A percentile compares a stretch with the other conserved stretches of the same genome.
phyloP scores from a whole-genome alignment of 2,329 filamentous ascomycete species.

The Stagonosporopsis tanaceti region DNA sequence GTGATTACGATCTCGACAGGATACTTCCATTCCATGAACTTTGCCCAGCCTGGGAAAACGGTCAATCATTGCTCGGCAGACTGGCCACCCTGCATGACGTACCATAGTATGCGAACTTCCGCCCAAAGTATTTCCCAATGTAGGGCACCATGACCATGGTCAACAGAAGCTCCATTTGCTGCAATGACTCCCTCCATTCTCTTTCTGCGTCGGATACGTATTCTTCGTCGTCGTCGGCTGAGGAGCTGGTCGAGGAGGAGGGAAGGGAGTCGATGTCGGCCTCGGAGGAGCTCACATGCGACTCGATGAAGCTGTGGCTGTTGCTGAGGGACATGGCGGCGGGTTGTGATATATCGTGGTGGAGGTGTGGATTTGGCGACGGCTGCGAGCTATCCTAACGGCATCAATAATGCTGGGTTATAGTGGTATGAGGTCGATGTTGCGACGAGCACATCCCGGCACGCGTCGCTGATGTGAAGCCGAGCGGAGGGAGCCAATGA shows the following conservation, averaged over 20 bases:
- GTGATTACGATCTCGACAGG: conserved; percentile 73
- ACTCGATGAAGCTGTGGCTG: conserved; percentile 50
- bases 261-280: conserved; percentile 59
- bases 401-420: conserved; percentile 26
- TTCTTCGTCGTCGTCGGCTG: conserved; percentile 65
- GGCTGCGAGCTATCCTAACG: conserved; percentile 25
- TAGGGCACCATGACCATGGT: conserved; percentile 96
- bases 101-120: conserved; percentile 98
- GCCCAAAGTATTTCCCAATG: conserved; percentile 90
- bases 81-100: conserved; percentile 50
- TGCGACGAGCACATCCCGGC: conserved; percentile 16
- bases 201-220: conserved; percentile 82
- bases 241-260: conserved; percentile 60
- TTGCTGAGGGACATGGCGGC: conserved; percentile 48
- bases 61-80: conserved; percentile 6
- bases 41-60: conserved; percentile 77
- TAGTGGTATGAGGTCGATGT: conserved; percentile 15
- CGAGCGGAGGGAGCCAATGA: conserved; percentile 34
- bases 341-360: neutral
- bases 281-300: conserved; percentile 38
- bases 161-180: conserved; percentile 90
- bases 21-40: conserved; percentile 95
- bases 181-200: conserved; percentile 93
- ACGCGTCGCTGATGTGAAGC: conserved; percentile 27
- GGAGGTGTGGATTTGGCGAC: conserved; percentile 1